Evolutionary conservation across 1,284 basidiomycete species (phyloP), one percentile per base, ranked within the genome.

Genomic region (Mrakiaceae sp.): DNA sequence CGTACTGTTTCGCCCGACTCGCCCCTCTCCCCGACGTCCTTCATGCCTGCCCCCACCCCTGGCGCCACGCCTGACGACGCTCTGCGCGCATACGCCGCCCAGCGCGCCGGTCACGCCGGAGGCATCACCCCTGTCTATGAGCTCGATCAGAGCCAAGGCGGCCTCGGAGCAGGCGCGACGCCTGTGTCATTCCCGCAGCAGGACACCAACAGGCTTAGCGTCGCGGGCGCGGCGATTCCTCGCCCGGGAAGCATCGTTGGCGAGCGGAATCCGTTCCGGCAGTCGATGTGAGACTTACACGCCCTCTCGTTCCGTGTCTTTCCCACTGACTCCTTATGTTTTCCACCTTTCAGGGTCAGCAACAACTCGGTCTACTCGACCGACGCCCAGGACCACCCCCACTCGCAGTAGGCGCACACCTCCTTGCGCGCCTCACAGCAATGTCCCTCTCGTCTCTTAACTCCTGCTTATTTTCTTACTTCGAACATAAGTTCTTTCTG

Each of bases 71-170:
- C 59, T 7, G 59, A 60, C 51, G 59, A 60, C 16, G 51, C 51
- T n/a, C 59, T 60, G 9, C 59, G 59, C 49, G 59, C 59, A 4
- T 60, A 60, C 51, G 27, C 27, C 27, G 59, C 59, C 42, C 49
- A 51, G 59, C 47, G 51, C 16, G 40, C 27, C 49, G 51, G 46
- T 50, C 59, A 53, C 51, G 46, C 58, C 16, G 49, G 44, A 42
- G 49, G 49, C 42, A 49, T 27, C 9, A 60, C 59, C 9, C 59
- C 59, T 8, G 2, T 12, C 3, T 60, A 39, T 40, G 59, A 60
- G 46, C n/a, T 58, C 5, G 57, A 47, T 9, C 57, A 58, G 57
- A 58, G 49, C 46, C 46, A 58, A 47, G 5, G 57, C 8, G 57
- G 57, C 9, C 46, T 58, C 5, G 57, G 57, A 1, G 39, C 49